Base-by-base conservation (phyloP, 2,329 filamentous ascomycete genomes). In the Exophiala oligosperma region DNA sequence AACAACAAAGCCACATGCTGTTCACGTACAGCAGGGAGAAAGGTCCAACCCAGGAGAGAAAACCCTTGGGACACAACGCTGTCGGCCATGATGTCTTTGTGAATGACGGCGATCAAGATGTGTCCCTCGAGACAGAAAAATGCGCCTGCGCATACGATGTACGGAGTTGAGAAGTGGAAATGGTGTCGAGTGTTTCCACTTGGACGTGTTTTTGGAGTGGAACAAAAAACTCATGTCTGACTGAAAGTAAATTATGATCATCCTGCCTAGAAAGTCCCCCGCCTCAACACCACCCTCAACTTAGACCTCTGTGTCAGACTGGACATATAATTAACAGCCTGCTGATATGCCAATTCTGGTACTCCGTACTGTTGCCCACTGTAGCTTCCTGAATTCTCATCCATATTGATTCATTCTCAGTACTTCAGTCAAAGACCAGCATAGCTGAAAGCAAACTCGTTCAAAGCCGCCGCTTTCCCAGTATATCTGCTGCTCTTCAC, bases 41-140 rank as follows among this genome's bases (percentile, higher is more conserved):
- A 79, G 46, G 81, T 80, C 85, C 85, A 88, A 52, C 82, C 84
- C 49, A 79, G 75, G 49, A 82, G 77, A 26, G 84, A 84, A 38
- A 86, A 69, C 38, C 85, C 67, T 35, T 76, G 73, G 57, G 74
- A 74, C 68, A 78, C 72, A 63, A 71, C 69, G 57, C 65, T 68
- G 49, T 61, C 62, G 26, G 67, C 62, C 69, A 71, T 71, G 7
- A 43, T 17, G 40, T 4, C 14, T 51, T 44, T 35, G 32, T 35
- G 6, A 35, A 35, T 35, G 32, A 35, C 11, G 32, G 32, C 32
- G 6, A 35, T 9, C 32, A 35, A 35, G 32, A 35, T 35, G 9
- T 9, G 7, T 35, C 2, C 32, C 32, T 9, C 32, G 32, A 4
- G 8, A 43, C 7, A 21, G 40, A 23, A 23, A 43, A 14, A 17